Evolutionary conservation across 805 yeast genomes (phyloP).

Genomic region (Saturnispora quitensis): DNA sequence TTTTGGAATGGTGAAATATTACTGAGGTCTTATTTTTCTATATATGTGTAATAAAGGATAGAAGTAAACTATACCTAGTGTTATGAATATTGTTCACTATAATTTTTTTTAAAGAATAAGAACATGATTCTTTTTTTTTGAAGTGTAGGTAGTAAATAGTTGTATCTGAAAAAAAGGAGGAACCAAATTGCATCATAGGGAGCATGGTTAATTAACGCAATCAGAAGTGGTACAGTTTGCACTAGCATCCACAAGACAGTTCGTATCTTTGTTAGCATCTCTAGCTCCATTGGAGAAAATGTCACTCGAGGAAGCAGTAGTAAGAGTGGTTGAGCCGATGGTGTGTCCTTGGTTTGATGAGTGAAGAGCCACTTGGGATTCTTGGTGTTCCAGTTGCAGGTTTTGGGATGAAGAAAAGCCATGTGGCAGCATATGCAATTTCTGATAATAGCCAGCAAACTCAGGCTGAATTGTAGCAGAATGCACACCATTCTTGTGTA

Average conservation of each 20-base stretch:
- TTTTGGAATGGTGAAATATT: constrained; percentile 23
- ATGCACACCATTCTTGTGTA: constrained; percentile 80
- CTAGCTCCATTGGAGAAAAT: constrained; percentile 8
- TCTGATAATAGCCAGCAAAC: constrained; percentile 37
- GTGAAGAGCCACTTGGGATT: background rate
- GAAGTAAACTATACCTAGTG: background rate
- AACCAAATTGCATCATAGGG: background rate
- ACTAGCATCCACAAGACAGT: constrained; percentile 44
- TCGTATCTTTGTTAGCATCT: constrained; percentile 26
- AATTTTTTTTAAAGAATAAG: background rate
- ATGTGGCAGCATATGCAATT: constrained; percentile 23
- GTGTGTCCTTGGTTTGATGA: constrained; percentile 1
- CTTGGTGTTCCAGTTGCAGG: constrained; percentile 6
- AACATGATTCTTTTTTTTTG: background rate
- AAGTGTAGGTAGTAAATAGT: background rate
- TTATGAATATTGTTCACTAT: background rate
- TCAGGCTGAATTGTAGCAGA: constrained; percentile 97
- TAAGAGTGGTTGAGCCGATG: background rate
- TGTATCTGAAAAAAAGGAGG: background rate
- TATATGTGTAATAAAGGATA: background rate
- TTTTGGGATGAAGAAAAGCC: constrained; percentile 20
- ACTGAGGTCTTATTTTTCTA: background rate
- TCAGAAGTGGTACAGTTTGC: constrained; percentile 40
- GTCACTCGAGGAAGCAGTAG: constrained; percentile 7
- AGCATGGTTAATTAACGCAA: constrained; percentile 31